A percentile compares a stretch with the other conserved stretches of the same genome.
Evolutionary conservation across 495 filamentous ascomycete species (phyloP).

Genomic region (Rostrohypoxylon terebratum): DNA sequence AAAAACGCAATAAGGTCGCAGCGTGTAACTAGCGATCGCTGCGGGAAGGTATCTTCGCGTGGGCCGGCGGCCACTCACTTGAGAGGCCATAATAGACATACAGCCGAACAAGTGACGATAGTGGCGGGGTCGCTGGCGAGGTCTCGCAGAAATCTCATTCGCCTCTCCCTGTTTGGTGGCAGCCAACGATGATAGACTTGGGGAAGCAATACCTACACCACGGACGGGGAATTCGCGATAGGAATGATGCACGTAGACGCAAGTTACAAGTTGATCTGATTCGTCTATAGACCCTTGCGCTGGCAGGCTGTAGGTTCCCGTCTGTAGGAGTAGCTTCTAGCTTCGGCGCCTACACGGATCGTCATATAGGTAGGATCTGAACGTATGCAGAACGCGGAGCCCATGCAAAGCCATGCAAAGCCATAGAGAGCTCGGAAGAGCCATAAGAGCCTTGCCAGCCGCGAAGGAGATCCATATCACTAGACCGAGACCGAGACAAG

Average conservation of each 20-base stretch:
- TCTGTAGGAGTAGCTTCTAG: constrained; percentile 22
- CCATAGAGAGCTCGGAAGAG: constrained; percentile 5
- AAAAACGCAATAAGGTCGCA: constrained; percentile 33
- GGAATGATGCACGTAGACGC: constrained; percentile 27
- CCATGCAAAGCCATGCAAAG: constrained; percentile 21
- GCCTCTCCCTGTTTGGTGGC: constrained; percentile 28
- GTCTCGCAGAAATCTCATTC: constrained; percentile 29
- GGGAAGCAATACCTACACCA: constrained; percentile 37
- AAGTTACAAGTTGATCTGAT: constrained; percentile 23
- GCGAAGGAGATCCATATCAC: constrained; percentile 14
- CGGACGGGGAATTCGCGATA: constrained; percentile 43
- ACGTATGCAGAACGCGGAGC: constrained; percentile 26
- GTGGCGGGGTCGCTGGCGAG: constrained; percentile 41
- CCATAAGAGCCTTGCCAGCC: not conserved
- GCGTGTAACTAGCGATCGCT: constrained; percentile 45
- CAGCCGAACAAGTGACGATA: constrained; percentile 37
- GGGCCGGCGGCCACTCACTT: constrained; percentile 36
- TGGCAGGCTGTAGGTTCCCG: constrained; percentile 39
- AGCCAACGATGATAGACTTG: constrained; percentile 40
- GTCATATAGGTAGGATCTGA: constrained; percentile 34
- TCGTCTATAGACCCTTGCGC: constrained; percentile 24
- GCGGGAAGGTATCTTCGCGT: constrained; percentile 39
- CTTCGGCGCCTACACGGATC: constrained; percentile 26
- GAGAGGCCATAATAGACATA: constrained; percentile 23
- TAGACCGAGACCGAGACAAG: not conserved